A percentile compares a stretch with the other conserved stretches of the same genome.
These are phyloP conservation scores for Cynanchum wilfordii DNA, from an alignment of 257 asterid genomes.

Conservation along the genomic window DNA sequence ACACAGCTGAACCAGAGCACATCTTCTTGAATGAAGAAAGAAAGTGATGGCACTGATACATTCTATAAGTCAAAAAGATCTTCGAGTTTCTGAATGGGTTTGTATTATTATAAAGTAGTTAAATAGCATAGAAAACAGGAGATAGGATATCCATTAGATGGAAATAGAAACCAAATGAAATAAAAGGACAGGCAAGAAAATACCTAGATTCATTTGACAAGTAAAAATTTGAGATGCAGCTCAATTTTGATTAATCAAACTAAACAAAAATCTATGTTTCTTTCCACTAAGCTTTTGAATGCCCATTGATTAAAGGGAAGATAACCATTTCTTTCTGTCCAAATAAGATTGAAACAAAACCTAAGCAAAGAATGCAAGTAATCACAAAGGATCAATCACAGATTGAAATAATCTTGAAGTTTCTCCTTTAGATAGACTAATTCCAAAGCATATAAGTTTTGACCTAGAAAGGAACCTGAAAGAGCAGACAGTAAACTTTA, in stretches of 20 bases:
- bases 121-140: neutral
- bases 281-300: neutral
- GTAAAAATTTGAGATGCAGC: neutral
- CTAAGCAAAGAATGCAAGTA: neutral
- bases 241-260: neutral
- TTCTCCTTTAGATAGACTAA: neutral
- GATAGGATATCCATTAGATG: neutral
- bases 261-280: neutral
- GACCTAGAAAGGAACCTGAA: neutral
- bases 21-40: constrained; percentile 1
- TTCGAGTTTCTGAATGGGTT: neutral
- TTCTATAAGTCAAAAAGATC: neutral
- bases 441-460: neutral
- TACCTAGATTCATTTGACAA: neutral
- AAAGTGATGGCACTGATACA: neutral
- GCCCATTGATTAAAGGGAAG: neutral
- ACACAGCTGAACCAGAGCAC: neutral
- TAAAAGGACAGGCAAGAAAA: neutral
- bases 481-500: neutral
- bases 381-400: neutral
- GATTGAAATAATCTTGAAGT: too few relatives aligned
- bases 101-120: neutral
- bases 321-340: neutral
- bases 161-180: neutral
- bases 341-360: neutral